phyloP scores from a whole-genome alignment of 1,284 basidiomycete species.

The Hemileia vastatrix region DNA sequence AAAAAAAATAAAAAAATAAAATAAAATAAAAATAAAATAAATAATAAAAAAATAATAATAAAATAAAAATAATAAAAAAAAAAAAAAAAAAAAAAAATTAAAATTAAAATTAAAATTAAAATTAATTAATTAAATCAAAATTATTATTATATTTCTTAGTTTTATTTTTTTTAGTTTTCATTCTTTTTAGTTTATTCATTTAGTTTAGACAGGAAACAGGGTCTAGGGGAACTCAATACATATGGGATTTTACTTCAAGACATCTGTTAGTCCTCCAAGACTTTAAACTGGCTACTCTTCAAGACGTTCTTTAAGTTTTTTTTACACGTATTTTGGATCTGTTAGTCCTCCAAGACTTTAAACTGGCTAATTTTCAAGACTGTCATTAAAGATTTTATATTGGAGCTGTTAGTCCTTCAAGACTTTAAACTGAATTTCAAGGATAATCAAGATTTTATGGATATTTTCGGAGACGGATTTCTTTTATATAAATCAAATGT shows the following conservation, averaged over 20 bases:
- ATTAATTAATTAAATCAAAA: neutral
- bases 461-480: too few species aligned
- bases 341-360: too few species aligned
- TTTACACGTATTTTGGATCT: too few species aligned
- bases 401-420: too few species aligned
- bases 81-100: neutral
- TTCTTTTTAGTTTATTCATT: too few species aligned
- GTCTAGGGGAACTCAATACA: neutral
- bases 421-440: too few species aligned
- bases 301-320: too few species aligned
- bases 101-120: neutral
- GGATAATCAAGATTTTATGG: too few species aligned
- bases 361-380: too few species aligned
- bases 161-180: too few species aligned
- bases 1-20: neutral
- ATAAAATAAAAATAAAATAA: neutral
- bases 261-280: neutral
- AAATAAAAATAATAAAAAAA: neutral
- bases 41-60: neutral
- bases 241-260: neutral
- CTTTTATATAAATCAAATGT: too few species aligned
- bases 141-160: neutral
- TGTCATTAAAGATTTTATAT: too few species aligned
- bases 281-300: neutral
- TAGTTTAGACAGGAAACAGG: neutral